Percentiles rank a stretch among this genome's conserved stretches.
Conservation (phyloP, 2,329 filamentous ascomycete genomes). For the Hypoxylon sp. region DNA sequence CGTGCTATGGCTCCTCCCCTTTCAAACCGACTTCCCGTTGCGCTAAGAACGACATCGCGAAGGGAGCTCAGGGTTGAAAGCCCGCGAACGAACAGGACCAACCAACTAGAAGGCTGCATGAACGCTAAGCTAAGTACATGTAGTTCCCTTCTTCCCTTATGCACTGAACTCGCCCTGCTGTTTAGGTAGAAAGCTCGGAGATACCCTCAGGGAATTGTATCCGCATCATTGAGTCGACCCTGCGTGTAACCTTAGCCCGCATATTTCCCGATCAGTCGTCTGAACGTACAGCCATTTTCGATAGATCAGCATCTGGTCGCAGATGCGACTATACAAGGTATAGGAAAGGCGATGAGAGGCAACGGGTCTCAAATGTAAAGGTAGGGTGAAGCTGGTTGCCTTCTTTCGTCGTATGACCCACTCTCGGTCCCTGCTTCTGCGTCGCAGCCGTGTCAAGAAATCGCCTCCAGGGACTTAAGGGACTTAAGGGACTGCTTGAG, state of each 20-base stretch:
- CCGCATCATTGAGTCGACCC: not conserved
- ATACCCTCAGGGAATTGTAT: not conserved
- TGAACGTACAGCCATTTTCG: not conserved
- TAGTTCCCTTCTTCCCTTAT: not conserved
- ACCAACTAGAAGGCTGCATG: not conserved
- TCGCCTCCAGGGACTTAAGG: not conserved
- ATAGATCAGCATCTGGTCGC: not conserved
- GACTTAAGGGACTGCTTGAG: not conserved
- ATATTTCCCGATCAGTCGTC: not conserved
- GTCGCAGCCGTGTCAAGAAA: not conserved
- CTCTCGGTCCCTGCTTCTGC: not conserved
- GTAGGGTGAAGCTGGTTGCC: not conserved
- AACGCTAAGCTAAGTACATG: not conserved
- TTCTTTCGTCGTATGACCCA: not conserved
- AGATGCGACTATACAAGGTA: not conserved
- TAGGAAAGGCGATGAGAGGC: not conserved
- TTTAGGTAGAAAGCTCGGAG: not conserved
- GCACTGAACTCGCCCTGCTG: not conserved
- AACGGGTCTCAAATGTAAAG: not conserved
- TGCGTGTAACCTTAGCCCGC: not conserved
- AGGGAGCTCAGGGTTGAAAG: not conserved
- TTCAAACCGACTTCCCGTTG: not conserved
- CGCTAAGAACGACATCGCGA: not conserved
- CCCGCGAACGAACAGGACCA: not conserved
- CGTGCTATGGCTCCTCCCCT: not conserved